Evolutionary conservation across 768 basidiomycete genomes (phyloP).

Genomic region (Hygrophorus russula): DNA sequence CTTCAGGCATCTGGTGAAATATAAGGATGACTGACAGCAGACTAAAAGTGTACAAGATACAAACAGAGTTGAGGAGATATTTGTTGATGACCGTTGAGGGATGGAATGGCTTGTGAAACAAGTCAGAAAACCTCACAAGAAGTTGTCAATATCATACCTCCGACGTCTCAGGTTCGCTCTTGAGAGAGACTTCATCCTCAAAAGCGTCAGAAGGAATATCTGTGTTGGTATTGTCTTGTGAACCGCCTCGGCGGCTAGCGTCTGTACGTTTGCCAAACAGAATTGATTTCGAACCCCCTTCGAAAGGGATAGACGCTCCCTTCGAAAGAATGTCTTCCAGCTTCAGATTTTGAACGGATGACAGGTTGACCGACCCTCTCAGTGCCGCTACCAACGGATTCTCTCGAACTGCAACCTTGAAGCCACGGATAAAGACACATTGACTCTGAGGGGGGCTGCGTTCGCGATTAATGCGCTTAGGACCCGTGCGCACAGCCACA

Average conservation of each 20-base stretch:
- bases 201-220: not conserved
- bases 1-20: not conserved
- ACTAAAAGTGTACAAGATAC: not conserved
- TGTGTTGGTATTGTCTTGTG: not conserved
- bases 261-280: not conserved
- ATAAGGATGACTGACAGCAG: not conserved
- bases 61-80: not conserved
- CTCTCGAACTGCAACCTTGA: not conserved
- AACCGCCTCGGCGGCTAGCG: not conserved
- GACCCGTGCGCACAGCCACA: not conserved
- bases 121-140: not conserved
- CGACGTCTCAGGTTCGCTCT: not conserved
- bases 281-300: not conserved
- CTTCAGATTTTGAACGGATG: not conserved
- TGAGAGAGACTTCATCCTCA: not conserved
- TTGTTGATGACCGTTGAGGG: not conserved
- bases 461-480: not conserved
- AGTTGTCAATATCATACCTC: not conserved
- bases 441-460: slow-evolving; percentile 6
- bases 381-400: not conserved
- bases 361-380: not conserved
- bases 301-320: not conserved
- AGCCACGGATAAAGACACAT: slow-evolving; percentile 8
- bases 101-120: not conserved
- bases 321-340: not conserved